Evolutionary conservation across 805 yeast species (phyloP).

Genomic region (Wickerhamomyces kurtzmanii): DNA sequence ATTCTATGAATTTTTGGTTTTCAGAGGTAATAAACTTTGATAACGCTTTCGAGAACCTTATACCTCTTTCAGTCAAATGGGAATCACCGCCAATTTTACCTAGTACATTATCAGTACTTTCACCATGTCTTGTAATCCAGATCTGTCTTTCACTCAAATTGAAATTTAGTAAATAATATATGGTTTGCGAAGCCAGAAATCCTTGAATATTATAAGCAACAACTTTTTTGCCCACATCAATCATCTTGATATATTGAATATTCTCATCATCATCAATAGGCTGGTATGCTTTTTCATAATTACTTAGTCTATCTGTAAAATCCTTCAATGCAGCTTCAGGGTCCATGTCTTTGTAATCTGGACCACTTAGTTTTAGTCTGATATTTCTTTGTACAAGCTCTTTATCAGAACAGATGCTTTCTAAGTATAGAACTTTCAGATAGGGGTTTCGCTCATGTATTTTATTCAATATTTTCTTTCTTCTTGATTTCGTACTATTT

Average conservation of each 20-base stretch:
- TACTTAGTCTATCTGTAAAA: conserved; percentile 68
- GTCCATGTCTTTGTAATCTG: conserved; percentile 85
- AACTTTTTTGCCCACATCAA: conserved; percentile 90
- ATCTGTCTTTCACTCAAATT: conserved; percentile 84
- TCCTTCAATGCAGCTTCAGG: conserved; percentile 71
- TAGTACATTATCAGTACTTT: conserved; percentile 70
- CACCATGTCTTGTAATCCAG: conserved; percentile 95
- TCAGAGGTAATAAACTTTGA: conserved; percentile 66
- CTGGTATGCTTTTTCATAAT: conserved; percentile 85
- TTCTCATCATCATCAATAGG: conserved; percentile 74
- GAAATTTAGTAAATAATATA: conserved; percentile 81
- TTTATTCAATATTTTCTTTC: conserved; percentile 45
- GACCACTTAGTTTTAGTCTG: conserved; percentile 80
- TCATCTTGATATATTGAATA: conserved; percentile 87
- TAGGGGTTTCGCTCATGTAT: conserved; percentile 49
- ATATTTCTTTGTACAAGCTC: conserved; percentile 76
- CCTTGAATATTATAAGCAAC: conserved; percentile 86
- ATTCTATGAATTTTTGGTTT: conserved; percentile 54
- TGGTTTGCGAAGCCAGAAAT: conserved; percentile 86
- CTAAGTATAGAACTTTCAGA: conserved; percentile 75
- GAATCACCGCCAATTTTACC: conserved; percentile 95
- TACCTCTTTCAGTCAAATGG: conserved; percentile 68
- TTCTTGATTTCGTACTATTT: conserved; percentile 59
- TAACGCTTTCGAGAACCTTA: conserved; percentile 61
- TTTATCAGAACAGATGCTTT: conserved; percentile 78